Base-by-base conservation (phyloP, 2,329 filamentous ascomycete genomes). In the Pseudonectria foliicola region DNA sequence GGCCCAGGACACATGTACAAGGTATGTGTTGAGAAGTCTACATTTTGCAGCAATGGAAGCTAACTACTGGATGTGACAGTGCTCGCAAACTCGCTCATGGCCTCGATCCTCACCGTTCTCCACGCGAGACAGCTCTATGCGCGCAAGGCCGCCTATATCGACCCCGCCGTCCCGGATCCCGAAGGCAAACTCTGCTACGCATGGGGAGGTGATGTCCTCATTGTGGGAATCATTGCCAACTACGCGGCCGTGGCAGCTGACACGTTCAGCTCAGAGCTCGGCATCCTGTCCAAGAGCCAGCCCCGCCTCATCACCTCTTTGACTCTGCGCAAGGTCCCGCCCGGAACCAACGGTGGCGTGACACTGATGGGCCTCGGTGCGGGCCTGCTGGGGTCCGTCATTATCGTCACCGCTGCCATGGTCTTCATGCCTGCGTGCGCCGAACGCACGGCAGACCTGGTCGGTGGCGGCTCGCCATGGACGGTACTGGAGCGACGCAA, bases 221-320 rank as follows among this genome's bases (percentile, higher is more conserved):
- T 81, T 10, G 54, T 82, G 13, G 80, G 80, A 10, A 80, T 83
- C 46, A 75, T 84, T 46, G 77, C 78, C 27, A 90, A 95, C 64
- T 98, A 98, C 54, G 90, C 88, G 16, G 85, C 86, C 31, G 88
- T 94, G 8, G 80, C 87, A 13, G 86, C 90, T 32, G 92, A 98
- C 59, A 98, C 92, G 0, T 92, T 95, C 58, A 89, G 85, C 38
- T 95, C 88, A 10, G 92, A 98, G 65, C 78, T 98, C 13, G 92
- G 92, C 11, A 98, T 98, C 37, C 70, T 98, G 10, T 83, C 89
- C 6, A 76, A 71, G 39, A 73, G 73, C 15, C 67, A 76, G 29
- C 92, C 92, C 7, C 79, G 89, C 25, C 75, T 98, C 25, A 90
- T 98, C 55, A 95, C 87, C 4, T 89, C 85, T 11, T 77, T 73